Base-by-base conservation (phyloP, 805 yeast genomes). In the Maudiozyma serrabonitensis region DNA sequence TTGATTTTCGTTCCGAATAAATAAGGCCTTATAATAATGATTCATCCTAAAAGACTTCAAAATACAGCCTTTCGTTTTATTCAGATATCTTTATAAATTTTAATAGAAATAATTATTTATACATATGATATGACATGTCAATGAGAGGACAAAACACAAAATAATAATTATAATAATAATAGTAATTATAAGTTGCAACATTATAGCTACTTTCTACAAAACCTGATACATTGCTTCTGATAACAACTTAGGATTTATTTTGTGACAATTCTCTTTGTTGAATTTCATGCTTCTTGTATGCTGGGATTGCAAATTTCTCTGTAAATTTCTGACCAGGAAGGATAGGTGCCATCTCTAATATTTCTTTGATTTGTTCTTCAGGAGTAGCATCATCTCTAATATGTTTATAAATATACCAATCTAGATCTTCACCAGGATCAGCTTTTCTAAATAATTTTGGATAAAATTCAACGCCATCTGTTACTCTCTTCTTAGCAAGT, bases 321-420 rank as follows among this genome's bases (percentile, higher is more conserved):
- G 80, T 76, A 59, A 81, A 80, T 46, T 70, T 57, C 61, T 88
- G 95, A 16, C 95, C 95, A 0, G 95, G 95, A 43, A 88, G 67
- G 41, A 90, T 77, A 2, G 96, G 96, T 19, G 82, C 87, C 45
- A 83, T 69, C 47, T 78, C 79, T 49, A 82, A 71, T 28, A 89
- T 73, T 47, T 78, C 74, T 49, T 75, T 70, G 47, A 74, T 74
- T 61, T 84, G 76, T 32, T 70, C 70, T 44, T 78, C 78, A n/a
- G 80, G 72, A 47, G 71, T 68, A n/a, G 72, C 68, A 31, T 70
- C 69, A n/a, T 64, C 65, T 39, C 80, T 74, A 55, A 85, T 80
- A 49, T 79, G 73, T 67, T 80, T 85, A 66, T 82, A 84, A 39
- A 87, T 71, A 35, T 78, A 65, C 61, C 70, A 88, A 64, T 87